Conservation (phyloP, 2,329 filamentous ascomycete genomes). For the Calonectria pteridis region DNA sequence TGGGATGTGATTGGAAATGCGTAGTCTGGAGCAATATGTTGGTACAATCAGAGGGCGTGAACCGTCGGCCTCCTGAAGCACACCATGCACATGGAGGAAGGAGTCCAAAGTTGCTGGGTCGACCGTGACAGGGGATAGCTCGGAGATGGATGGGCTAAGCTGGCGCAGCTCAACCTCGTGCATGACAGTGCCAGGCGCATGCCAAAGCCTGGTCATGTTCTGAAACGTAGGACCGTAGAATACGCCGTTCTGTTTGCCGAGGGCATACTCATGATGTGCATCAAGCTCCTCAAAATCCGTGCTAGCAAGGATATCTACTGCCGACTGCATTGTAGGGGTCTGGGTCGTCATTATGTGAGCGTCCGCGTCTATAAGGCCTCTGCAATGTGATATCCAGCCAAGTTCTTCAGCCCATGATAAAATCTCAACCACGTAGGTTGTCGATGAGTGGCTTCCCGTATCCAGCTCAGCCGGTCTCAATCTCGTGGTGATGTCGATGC, state of each 20-base stretch:
- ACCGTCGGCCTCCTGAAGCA: constrained; percentile 38
- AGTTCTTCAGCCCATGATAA: constrained; percentile 37
- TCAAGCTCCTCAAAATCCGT: constrained; percentile 21
- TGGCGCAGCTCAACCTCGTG: constrained; percentile 39
- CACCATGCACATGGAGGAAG: constrained; percentile 43
- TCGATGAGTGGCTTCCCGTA: constrained; percentile 33
- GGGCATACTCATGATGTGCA: constrained; percentile 6
- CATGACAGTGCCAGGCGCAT: constrained; percentile 38
- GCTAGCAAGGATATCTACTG: constrained; percentile 11
- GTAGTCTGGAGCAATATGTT: constrained; percentile 45
- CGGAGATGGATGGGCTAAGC: constrained; percentile 24
- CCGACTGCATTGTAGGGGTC: constrained; percentile 32
- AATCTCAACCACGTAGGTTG: constrained; percentile 38
- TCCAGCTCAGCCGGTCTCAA: constrained; percentile 35
- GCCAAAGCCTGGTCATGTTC: constrained; percentile 36
- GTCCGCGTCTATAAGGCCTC: constrained; percentile 39
- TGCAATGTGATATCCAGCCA: constrained; percentile 40
- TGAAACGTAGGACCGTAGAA: constrained; percentile 45
- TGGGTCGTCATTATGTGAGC: constrained; percentile 29
- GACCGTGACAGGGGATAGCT: constrained; percentile 40
- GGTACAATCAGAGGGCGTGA: constrained; percentile 44
- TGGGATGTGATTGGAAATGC: constrained; percentile 47
- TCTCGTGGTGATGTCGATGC: constrained; percentile 44
- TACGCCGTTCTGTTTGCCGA: constrained; percentile 27
- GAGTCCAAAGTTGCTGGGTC: constrained; percentile 46